Base-by-base conservation (phyloP, 2,329 filamentous ascomycete species). In the Orbilia ellipsospora region DNA sequence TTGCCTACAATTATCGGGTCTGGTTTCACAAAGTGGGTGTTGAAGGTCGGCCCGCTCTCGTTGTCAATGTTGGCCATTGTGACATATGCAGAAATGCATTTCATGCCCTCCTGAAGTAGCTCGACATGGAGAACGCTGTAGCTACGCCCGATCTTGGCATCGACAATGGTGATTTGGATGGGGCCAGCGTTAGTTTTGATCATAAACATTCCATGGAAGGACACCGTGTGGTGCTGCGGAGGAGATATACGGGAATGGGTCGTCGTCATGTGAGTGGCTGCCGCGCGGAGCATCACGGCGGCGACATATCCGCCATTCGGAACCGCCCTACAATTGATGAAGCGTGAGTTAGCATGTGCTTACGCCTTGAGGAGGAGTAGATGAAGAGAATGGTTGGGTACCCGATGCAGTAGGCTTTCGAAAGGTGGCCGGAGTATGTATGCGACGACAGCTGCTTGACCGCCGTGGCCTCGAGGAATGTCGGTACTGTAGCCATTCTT, bases 231-330 rank as follows among this genome's bases (percentile, higher is more conserved):
- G 1, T 89, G 88, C 80, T 88, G 87, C 8, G 61, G 73, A n/a
- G 73, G 67, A 7, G 66, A 54, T 40, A 72, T 61, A 13, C 60
- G 86, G 87, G 60, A 85, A 84, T 73, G 86, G 4, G 88, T 86
- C 5, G 85, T 86, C 26, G 78, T 81, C 83, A 90, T 90, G 81
- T 91, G 89, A 1, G 83, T 84, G 8, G 83, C 82, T 23, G 88
- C 88, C 16, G 89, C 87, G 64, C 85, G 84, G 76, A 90, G 85
- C 76, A 92, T 85, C 57, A 87, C 84, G 0, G 88, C 85, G 8
- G 89, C 89, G 15, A 91, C 87, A 79, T 90, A 90, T 70, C 90
- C 90, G 62, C 90, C 90, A 81, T 92, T 89, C 4, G 90, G 90
- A 12, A 92, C 90, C 90, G 79, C 42, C 54, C 36, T n/a, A 36